phyloP scores from a whole-genome alignment of 306 rosid genomes.

The Fragaria iinumae region DNA sequence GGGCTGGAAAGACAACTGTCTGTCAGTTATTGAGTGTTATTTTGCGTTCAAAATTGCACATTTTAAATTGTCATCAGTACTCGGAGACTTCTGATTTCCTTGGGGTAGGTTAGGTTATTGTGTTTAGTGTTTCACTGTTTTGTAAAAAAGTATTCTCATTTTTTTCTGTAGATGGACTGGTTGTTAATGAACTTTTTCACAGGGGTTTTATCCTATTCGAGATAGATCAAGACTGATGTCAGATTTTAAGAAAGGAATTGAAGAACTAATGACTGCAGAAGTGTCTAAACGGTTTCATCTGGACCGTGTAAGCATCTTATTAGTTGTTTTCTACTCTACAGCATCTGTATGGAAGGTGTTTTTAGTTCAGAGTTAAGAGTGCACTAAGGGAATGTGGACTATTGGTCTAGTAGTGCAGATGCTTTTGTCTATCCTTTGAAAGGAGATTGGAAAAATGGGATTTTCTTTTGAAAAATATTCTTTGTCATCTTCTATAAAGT shows the following conservation, averaged over 20 bases:
- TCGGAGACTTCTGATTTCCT: constrained; percentile 95
- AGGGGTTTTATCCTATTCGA: constrained; percentile 85
- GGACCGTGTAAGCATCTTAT: constrained; percentile 46
- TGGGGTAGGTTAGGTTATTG: constrained; percentile 57
- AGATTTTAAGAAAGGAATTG: constrained; percentile 47
- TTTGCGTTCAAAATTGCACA: constrained; percentile 66
- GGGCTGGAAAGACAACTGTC: constrained; percentile 97
- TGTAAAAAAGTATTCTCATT: constrained; percentile 3
- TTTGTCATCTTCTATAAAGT: not conserved
- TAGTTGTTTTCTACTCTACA: not conserved
- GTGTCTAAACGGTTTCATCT: constrained; percentile 37
- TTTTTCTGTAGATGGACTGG: constrained; percentile 2
- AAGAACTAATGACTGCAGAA: constrained; percentile 44
- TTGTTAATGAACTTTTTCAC: constrained; percentile 18
- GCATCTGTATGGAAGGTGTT: not conserved
- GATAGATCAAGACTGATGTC: constrained; percentile 67
- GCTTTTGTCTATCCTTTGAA: not conserved
- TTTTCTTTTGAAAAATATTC: not conserved
- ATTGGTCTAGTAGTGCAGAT: not conserved
- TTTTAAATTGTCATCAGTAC: constrained; percentile 89
- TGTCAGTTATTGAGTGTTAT: constrained; percentile 75
- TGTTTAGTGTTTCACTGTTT: not conserved
- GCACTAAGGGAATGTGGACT: not conserved
- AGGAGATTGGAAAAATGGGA: not conserved
- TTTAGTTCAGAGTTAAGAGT: not conserved